These are phyloP conservation scores for Fusarium avenaceum DNA, from an alignment of 2,329 filamentous ascomycete genomes.

Conservation along the genomic window DNA sequence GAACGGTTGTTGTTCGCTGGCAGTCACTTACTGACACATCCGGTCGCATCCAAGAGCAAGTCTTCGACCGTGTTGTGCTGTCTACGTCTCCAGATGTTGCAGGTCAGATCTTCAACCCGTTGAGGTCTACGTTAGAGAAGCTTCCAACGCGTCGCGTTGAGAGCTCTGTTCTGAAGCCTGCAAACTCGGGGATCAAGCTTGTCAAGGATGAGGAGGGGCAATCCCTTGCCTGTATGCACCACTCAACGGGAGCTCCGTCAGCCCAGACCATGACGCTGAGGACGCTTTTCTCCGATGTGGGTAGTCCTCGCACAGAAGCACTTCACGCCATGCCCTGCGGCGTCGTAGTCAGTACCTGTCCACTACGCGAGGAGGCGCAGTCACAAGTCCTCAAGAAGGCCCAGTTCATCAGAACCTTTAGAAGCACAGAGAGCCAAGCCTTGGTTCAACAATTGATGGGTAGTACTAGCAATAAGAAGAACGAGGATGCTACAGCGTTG, in stretches of 20 bases:
- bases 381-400: constrained; percentile 59
- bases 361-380: constrained; percentile 56
- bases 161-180: constrained; percentile 58
- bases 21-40: constrained; percentile 34
- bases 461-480: constrained; percentile 21
- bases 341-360: constrained; percentile 66
- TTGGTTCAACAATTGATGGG: constrained; percentile 63
- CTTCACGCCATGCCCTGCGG: constrained; percentile 66
- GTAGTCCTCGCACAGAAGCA: constrained; percentile 60
- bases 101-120: constrained; percentile 61
- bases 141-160: constrained; percentile 65
- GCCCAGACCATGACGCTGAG: constrained; percentile 55
- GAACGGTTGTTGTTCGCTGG: constrained; percentile 54
- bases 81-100: constrained; percentile 69
- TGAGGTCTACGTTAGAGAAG: constrained; percentile 54
- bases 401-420: constrained; percentile 66
- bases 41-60: constrained; percentile 46
- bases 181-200: background rate
- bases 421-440: constrained; percentile 62
- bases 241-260: constrained; percentile 40
- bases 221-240: constrained; percentile 47
- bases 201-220: constrained; percentile 24
- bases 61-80: constrained; percentile 66
- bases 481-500: constrained; percentile 41
- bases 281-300: constrained; percentile 51